Conservation (phyloP, 257 asterid species). For the Nicotiana undulata region DNA sequence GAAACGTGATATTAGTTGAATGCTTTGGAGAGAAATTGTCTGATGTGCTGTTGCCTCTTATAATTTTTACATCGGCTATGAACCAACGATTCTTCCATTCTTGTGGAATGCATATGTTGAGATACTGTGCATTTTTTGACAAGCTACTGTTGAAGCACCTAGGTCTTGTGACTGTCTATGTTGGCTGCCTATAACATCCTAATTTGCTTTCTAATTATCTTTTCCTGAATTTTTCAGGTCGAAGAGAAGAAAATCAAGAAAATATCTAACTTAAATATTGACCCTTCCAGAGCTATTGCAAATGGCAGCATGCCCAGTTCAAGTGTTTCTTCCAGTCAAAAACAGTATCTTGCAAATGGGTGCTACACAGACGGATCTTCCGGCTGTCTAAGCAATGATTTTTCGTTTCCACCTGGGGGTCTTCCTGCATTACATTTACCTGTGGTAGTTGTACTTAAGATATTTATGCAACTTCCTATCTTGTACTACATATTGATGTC, state of each 20-base stretch:
- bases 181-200: neutral
- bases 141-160: neutral
- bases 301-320: slow-evolving; percentile 61
- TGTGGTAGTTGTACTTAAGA: slow-evolving; percentile 80
- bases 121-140: neutral
- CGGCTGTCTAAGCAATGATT: slow-evolving; percentile 50
- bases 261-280: slow-evolving; percentile 73
- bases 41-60: neutral
- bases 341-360: slow-evolving; percentile 60
- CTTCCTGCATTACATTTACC: slow-evolving; percentile 74
- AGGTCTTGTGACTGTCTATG: neutral
- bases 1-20: neutral
- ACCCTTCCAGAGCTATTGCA: slow-evolving; percentile 53
- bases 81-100: neutral
- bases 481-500: neutral
- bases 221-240: slow-evolving; percentile 50
- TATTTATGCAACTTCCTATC: neutral
- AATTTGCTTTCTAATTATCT: neutral
- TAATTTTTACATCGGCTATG: neutral
- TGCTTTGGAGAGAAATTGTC: neutral
- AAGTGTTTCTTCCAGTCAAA: slow-evolving; percentile 52
- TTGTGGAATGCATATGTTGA: slow-evolving; percentile 1
- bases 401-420: slow-evolving; percentile 63
- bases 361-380: slow-evolving; percentile 43
- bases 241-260: slow-evolving; percentile 98